Conservation (phyloP, 768 basidiomycete species). For the Fomitopsis serialis region DNA sequence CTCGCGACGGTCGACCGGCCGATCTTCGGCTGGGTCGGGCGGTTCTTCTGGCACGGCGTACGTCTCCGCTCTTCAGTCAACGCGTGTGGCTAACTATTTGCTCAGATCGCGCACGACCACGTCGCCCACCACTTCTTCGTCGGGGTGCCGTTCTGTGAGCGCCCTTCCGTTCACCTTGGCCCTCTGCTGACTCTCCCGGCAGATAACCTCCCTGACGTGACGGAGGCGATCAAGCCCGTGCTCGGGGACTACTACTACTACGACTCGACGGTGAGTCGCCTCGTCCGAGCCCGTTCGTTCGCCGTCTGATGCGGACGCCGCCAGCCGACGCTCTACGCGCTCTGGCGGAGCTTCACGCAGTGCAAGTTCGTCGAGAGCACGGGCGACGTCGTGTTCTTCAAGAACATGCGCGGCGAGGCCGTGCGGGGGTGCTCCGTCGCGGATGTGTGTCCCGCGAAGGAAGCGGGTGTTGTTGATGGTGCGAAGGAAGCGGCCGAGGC, state of each 20-base stretch:
- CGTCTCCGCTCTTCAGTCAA: slow-evolving; percentile 1
- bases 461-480: too few species aligned
- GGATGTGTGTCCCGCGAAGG: too few species aligned
- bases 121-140: slow-evolving; percentile 29
- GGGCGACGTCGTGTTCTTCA: slow-evolving; percentile 26
- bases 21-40: slow-evolving; percentile 27
- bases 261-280: slow-evolving; percentile 20
- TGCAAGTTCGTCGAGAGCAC: slow-evolving; percentile 28
- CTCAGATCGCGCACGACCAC: slow-evolving; percentile 26
- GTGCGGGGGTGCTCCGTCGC: slow-evolving; percentile 6
- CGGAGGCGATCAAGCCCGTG: slow-evolving; percentile 22
- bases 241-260: slow-evolving; percentile 26
- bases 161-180: too few species aligned
- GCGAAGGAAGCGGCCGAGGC: too few species aligned
- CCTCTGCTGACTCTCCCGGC: background rate
- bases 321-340: slow-evolving; percentile 19
- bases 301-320: background rate
- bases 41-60: slow-evolving; percentile 26
- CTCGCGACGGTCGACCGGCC: slow-evolving; percentile 27
- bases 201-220: slow-evolving; percentile 26
- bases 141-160: slow-evolving; percentile 16
- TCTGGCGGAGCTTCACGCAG: slow-evolving; percentile 26
- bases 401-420: slow-evolving; percentile 22
- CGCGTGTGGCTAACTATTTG: background rate
- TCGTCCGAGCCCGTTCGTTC: too few species aligned